Evolutionary conservation across 2,329 filamentous ascomycete species (phyloP), one percentile per base, ranked within the genome.

Genomic region (Didymellaceae sp.): DNA sequence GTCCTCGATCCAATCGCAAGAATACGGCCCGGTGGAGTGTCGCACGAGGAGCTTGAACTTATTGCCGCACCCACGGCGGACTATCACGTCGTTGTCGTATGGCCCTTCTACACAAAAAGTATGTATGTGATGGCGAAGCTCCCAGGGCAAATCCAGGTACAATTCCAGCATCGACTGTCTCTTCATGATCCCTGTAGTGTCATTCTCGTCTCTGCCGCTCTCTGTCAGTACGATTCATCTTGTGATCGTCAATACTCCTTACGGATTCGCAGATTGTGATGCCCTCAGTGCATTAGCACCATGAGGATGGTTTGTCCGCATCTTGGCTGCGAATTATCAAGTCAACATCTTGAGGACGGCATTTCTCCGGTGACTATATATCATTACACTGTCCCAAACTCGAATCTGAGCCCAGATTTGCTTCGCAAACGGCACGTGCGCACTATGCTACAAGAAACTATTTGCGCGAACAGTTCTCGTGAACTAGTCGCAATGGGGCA

Each of bases 1-100:
- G 20, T 64, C 61, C 20, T 59, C 56, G 13, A 53, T 33, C 61
- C 61, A 64, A 24, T 50, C 54, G 21, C 62, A 64, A 2, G 55
- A 54, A 14, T 52, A 41, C 17, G 51, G 39, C 8, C 48, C 49
- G 10, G 37, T 41, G 10, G 47, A 35, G 9, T 62, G 49, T 32
- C 61, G 58, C 17, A 58, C 48, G 26, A 64, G 54, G n/a, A 61
- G 22, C 5, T 13, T 14, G 9, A 45, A 30, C 2, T 42, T 38
- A 1, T 22, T 20, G 6, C 33, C 38, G 5, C 25, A 9, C 6
- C 45, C 26, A n/a, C 45, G 52, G 8, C 61, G 54, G 13, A 64
- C 49, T 8, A 64, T 53, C 11, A 64, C 59, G 22, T 64, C 59
- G 17, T 62, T 54, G 38, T 64, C 61, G 11, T 54, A 54, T 4